phyloP scores from a whole-genome alignment of 495 filamentous ascomycete genomes.

The Glarea lozoyensis region DNA sequence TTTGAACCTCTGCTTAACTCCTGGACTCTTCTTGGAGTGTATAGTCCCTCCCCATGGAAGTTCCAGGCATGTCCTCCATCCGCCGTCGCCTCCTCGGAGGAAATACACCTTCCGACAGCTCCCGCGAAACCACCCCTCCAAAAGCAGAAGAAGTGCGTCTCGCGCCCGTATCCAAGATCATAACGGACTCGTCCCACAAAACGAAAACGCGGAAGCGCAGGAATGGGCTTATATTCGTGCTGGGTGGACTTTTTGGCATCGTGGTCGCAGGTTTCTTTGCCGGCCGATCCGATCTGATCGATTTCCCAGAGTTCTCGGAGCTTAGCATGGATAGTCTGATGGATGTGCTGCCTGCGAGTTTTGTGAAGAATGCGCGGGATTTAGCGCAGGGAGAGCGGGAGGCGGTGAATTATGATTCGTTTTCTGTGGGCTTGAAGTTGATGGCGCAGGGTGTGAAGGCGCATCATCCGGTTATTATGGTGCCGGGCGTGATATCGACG shows the following conservation, averaged over 20 bases:
- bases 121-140: slow-evolving; percentile 32
- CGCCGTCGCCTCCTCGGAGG: slow-evolving; percentile 35
- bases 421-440: slow-evolving; percentile 76
- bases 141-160: slow-evolving; percentile 31
- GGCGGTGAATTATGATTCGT: slow-evolving; percentile 84
- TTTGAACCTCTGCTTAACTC: too few species aligned
- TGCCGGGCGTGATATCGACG: slow-evolving; percentile 95
- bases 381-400: slow-evolving; percentile 80
- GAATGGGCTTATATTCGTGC: slow-evolving; percentile 67
- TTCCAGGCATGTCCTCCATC: slow-evolving; percentile 32
- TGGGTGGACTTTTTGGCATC: slow-evolving; percentile 80
- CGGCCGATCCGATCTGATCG: slow-evolving; percentile 73
- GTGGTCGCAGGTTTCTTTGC: slow-evolving; percentile 77
- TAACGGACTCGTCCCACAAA: slow-evolving; percentile 3
- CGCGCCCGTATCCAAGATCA: slow-evolving; percentile 25
- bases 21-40: too few species aligned
- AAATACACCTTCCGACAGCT: slow-evolving; percentile 21
- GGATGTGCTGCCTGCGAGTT: slow-evolving; percentile 73
- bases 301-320: slow-evolving; percentile 68
- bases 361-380: slow-evolving; percentile 75
- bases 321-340: slow-evolving; percentile 76
- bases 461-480: slow-evolving; percentile 87
- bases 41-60: too few species aligned
- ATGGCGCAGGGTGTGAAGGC: slow-evolving; percentile 75
- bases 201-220: slow-evolving; percentile 50